These are phyloP conservation scores for Zoysia pacifica DNA, from an alignment of 176 grass and related monocot species.

Conservation along the genomic window DNA sequence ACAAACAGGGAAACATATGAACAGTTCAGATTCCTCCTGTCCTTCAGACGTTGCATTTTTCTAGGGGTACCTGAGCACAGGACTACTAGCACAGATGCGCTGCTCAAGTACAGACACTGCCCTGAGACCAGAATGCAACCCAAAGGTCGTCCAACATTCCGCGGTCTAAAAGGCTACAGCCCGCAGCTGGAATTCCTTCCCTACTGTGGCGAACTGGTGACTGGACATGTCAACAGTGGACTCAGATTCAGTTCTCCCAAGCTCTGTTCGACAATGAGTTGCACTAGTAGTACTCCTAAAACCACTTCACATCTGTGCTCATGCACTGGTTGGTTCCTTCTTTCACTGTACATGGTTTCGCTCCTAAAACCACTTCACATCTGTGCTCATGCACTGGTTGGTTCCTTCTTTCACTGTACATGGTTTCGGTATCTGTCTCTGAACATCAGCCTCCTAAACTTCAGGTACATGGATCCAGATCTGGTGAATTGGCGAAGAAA, in stretches of 20 bases:
- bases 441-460: neutral
- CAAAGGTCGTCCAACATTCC: neutral
- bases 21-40: neutral
- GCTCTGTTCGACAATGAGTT: neutral
- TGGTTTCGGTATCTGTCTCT: neutral
- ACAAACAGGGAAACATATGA: neutral
- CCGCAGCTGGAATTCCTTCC: neutral
- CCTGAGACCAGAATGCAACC: neutral
- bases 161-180: neutral
- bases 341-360: neutral
- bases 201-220: neutral
- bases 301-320: neutral
- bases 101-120: neutral
- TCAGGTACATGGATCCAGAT: no score
- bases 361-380: neutral
- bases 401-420: neutral
- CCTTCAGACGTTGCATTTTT: neutral
- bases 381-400: neutral
- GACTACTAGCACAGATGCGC: neutral
- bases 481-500: no score
- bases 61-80: constrained; percentile 14
- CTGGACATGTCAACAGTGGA: neutral
- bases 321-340: neutral
- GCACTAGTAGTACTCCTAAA: neutral
- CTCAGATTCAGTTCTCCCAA: neutral